Evolutionary conservation across 768 basidiomycete species (phyloP).

Genomic region (Hysterangium stoloniferum): DNA sequence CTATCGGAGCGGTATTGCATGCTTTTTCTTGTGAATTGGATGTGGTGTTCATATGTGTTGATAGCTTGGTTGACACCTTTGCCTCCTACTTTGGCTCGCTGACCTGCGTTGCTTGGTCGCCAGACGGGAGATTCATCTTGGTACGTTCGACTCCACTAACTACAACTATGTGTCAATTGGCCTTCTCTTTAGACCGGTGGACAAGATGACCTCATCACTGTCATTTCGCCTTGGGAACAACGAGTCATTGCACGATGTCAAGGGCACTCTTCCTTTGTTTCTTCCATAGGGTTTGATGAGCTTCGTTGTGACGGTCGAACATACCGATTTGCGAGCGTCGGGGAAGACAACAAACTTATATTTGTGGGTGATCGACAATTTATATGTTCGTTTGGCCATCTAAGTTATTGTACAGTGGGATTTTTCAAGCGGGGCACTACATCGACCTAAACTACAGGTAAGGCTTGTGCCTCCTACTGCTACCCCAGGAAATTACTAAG

Average conservation of each 20-base stretch:
- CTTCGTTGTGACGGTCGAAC: conserved; percentile 80
- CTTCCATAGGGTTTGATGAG: conserved; percentile 85
- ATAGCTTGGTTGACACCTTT: conserved; percentile 86
- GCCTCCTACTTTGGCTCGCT: conserved; percentile 92
- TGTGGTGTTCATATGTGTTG: neutral
- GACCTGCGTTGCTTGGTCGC: conserved; percentile 90
- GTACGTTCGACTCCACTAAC: conserved; percentile 30
- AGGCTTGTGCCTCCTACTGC: no score
- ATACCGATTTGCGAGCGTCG: conserved; percentile 92
- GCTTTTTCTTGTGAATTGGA: neutral
- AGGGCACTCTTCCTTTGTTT: conserved; percentile 93
- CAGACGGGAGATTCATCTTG: conserved; percentile 88
- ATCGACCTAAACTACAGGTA: conserved; percentile 73
- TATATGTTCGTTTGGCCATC: neutral
- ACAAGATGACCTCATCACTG: conserved; percentile 92
- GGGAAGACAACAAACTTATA: conserved; percentile 93
- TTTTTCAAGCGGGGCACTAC: conserved; percentile 85
- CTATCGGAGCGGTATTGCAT: conserved; percentile 64
- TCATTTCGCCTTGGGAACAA: conserved; percentile 92
- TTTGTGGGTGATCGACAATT: conserved; percentile 55
- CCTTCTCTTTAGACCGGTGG: conserved; percentile 66
- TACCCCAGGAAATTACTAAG: no score
- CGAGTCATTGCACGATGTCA: conserved; percentile 93
- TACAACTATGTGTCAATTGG: neutral
- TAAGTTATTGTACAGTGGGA: conserved; percentile 62